These are phyloP conservation scores for Pleurotus sapidus DNA, from an alignment of 768 basidiomycete genomes.

Conservation along the genomic window DNA sequence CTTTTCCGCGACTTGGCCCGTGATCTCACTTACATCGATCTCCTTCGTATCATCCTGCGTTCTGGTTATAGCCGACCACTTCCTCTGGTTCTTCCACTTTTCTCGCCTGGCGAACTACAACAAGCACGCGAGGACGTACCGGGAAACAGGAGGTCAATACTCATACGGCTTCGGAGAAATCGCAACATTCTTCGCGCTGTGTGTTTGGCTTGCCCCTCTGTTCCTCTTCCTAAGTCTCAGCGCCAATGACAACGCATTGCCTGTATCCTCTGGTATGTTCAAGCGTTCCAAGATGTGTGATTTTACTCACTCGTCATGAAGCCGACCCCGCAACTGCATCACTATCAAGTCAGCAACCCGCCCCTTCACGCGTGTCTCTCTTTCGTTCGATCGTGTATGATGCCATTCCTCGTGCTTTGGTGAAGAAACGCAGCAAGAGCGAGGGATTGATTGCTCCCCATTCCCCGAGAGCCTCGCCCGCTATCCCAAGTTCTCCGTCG, in stretches of 20 bases:
- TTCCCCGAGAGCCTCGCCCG: slow-evolving; percentile 31
- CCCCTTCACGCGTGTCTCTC: slow-evolving; percentile 49
- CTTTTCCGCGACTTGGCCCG: slow-evolving; percentile 86
- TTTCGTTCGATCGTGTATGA: slow-evolving; percentile 63
- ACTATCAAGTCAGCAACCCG: slow-evolving; percentile 19
- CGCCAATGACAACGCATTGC: slow-evolving; percentile 95
- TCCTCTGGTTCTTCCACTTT: slow-evolving; percentile 97
- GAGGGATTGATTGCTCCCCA: slow-evolving; percentile 74
- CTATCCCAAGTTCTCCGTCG: slow-evolving; percentile 1
- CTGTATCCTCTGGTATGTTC: slow-evolving; percentile 54
- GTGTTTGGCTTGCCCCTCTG: slow-evolving; percentile 87
- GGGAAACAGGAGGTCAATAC: slow-evolving; percentile 21
- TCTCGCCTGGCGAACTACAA: slow-evolving; percentile 66
- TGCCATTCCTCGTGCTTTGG: slow-evolving; percentile 38
- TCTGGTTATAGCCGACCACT: slow-evolving; percentile 87
- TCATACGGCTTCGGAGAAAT: slow-evolving; percentile 61
- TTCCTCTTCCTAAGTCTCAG: slow-evolving; percentile 95
- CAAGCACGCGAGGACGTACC: slow-evolving; percentile 49
- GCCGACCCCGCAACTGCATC: slow-evolving; percentile 41
- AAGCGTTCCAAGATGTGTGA: background rate
- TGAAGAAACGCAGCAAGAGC: slow-evolving; percentile 44
- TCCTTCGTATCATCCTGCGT: slow-evolving; percentile 85
- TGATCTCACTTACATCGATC: slow-evolving; percentile 85
- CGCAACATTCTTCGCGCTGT: slow-evolving; percentile 79
- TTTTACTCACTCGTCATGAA: slow-evolving; percentile 12